Conservation (phyloP, 2,329 filamentous ascomycete species). For the Alternaria consortialis region DNA sequence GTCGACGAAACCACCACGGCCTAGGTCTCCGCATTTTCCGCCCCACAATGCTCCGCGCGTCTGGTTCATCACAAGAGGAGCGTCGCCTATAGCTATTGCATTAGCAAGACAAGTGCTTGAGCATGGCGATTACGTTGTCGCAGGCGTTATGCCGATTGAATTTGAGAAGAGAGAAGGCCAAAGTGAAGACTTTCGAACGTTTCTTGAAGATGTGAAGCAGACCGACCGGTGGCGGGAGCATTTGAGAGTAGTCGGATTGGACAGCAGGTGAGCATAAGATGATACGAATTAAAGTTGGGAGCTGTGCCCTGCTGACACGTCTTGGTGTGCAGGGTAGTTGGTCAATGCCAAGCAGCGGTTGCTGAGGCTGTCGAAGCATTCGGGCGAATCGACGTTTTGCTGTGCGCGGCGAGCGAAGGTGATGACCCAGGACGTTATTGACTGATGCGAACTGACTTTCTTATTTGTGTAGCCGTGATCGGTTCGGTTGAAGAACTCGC, state of each 20-base stretch:
- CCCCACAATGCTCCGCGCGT: constrained; percentile 76
- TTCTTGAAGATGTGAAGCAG: constrained; percentile 74
- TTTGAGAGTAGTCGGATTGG: constrained; percentile 69
- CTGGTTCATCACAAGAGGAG: constrained; percentile 89
- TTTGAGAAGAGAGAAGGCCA: constrained; percentile 74
- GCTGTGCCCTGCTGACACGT: neutral
- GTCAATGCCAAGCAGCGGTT: constrained; percentile 83
- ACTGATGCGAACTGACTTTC: neutral
- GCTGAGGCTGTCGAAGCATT: constrained; percentile 87
- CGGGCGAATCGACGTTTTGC: constrained; percentile 85
- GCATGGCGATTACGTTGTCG: constrained; percentile 92
- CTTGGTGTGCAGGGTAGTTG: constrained; percentile 60
- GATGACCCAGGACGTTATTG: constrained; percentile 19
- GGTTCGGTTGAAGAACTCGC: constrained; percentile 91
- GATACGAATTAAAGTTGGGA: constrained; percentile 16
- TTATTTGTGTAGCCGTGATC: constrained; percentile 70
- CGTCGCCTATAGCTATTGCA: constrained; percentile 84
- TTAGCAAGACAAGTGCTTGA: constrained; percentile 81
- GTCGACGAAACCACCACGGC: constrained; percentile 45
- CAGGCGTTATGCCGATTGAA: constrained; percentile 80
- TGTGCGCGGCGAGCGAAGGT: constrained; percentile 91
- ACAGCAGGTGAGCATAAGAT: constrained; percentile 57
- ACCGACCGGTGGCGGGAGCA: constrained; percentile 83
- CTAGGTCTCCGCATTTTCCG: constrained; percentile 63
- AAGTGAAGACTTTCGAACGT: constrained; percentile 79